These are phyloP conservation scores for Blastobotrys elegans DNA, from an alignment of 1,139 yeast species.

Conservation along the genomic window DNA sequence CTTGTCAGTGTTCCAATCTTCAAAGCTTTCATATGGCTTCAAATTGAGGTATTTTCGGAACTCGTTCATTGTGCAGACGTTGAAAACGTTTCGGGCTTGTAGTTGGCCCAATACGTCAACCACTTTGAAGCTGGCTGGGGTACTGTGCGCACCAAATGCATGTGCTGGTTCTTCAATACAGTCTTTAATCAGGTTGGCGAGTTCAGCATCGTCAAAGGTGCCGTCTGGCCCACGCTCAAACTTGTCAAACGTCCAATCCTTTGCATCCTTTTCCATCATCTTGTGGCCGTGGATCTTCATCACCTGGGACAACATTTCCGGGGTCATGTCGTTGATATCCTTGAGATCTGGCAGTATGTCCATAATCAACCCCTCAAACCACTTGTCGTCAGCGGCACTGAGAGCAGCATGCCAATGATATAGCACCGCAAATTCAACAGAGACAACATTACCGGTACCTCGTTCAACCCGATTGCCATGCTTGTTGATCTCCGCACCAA, in stretches of 20 bases:
- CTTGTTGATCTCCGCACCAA: constrained; percentile 11
- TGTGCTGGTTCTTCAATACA: constrained; percentile 14
- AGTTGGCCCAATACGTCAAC: constrained; percentile 11
- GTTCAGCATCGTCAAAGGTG: constrained; percentile 7
- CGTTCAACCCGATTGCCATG: constrained; percentile 9
- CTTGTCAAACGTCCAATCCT: constrained; percentile 11
- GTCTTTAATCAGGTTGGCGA: constrained; percentile 11
- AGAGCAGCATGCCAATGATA: constrained; percentile 15
- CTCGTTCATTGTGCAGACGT: constrained; percentile 13
- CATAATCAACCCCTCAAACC: constrained; percentile 6
- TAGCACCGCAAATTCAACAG: constrained; percentile 13
- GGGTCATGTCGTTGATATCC: constrained; percentile 7
- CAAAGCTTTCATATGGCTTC: constrained; percentile 11
- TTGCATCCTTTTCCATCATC: constrained; percentile 5
- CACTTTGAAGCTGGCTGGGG: constrained; percentile 10
- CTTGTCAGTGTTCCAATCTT: constrained; percentile 13
- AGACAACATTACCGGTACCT: constrained; percentile 13
- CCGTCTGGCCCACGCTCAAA: constrained; percentile 11
- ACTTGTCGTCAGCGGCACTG: constrained; percentile 11
- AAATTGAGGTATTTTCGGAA: constrained; percentile 11
- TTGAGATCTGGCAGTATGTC: constrained; percentile 9
- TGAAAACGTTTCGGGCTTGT: constrained; percentile 11
- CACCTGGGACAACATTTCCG: constrained; percentile 6
- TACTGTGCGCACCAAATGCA: constrained; percentile 12
- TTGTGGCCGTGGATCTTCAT: constrained; percentile 10